phyloP scores from a whole-genome alignment of 2,329 filamentous ascomycete species.

The Ascochyta rabiei region DNA sequence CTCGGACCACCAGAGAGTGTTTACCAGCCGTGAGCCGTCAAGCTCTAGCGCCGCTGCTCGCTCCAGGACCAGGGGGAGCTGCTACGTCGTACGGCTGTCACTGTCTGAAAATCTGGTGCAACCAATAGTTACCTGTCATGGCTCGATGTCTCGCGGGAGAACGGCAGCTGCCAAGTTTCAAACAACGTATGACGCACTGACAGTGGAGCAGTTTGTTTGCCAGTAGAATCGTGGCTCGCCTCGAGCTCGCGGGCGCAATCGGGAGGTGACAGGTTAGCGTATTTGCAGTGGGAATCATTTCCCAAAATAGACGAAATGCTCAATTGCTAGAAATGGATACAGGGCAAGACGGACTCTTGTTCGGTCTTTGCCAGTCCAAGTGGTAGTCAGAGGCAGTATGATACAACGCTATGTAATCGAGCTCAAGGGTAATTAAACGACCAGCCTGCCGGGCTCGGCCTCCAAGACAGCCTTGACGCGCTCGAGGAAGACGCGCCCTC shows the following conservation, averaged over 20 bases:
- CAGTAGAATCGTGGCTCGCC: not conserved
- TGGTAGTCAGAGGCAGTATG: conserved; percentile 27
- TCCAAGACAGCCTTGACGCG: conserved; percentile 79
- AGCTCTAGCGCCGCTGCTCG: conserved; percentile 25
- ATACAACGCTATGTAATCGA: conserved; percentile 33
- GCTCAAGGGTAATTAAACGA: conserved; percentile 36
- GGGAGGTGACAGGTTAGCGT: conserved; percentile 2
- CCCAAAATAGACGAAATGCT: not conserved
- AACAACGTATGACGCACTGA: conserved; percentile 2
- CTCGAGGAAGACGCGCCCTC: conserved; percentile 82
- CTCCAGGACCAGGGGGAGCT: conserved; percentile 17
- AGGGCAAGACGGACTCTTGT: not conserved
- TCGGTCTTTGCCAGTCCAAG: conserved; percentile 7
- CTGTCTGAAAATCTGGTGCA: not conserved
- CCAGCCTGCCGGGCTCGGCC: conserved; percentile 46
- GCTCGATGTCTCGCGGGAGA: conserved; percentile 2
- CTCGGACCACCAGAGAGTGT: conserved; percentile 24
- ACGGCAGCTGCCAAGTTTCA: not conserved
- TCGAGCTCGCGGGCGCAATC: conserved; percentile 13
- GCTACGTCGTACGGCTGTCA: conserved; percentile 1
- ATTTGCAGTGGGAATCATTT: conserved; percentile 5
- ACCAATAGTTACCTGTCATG: not conserved
- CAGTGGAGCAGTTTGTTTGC: not conserved
- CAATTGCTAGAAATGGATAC: conserved; percentile 12
- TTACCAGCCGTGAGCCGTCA: conserved; percentile 16